phyloP scores from a whole-genome alignment of 2,329 filamentous ascomycete genomes.

The Fonsecaea monophora region DNA sequence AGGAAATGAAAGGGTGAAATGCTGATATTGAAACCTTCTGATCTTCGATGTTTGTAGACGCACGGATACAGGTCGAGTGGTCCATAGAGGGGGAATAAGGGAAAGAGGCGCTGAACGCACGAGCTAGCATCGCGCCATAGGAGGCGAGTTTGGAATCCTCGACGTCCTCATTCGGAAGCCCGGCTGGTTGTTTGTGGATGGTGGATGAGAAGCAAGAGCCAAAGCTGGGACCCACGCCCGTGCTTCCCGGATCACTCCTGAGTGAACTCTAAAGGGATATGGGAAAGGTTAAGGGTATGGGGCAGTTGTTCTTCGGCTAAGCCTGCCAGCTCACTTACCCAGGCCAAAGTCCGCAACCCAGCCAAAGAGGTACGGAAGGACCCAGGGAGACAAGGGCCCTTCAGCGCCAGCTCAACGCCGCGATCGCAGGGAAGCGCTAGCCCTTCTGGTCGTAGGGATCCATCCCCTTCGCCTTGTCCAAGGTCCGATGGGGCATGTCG shows the following conservation, averaged over 20 bases:
- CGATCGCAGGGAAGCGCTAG: slow-evolving; percentile 15
- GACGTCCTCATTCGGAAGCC: slow-evolving; percentile 33
- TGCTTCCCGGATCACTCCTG: slow-evolving; percentile 18
- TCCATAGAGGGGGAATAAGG: slow-evolving; percentile 13
- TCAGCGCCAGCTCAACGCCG: slow-evolving; percentile 11
- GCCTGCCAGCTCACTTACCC: slow-evolving; percentile 15
- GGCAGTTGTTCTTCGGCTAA: slow-evolving; percentile 16
- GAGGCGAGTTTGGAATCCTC: slow-evolving; percentile 28
- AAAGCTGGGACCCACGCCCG: slow-evolving; percentile 24
- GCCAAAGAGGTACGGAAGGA: slow-evolving; percentile 14
- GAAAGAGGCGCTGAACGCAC: slow-evolving; percentile 32
- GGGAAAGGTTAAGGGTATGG: slow-evolving; percentile 17
- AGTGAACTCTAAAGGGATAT: slow-evolving; percentile 17
- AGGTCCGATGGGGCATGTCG: slow-evolving; percentile 17
- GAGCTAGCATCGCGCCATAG: slow-evolving; percentile 35
- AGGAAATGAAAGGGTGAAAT: neutral
- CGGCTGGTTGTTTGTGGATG: slow-evolving; percentile 25
- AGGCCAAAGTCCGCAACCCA: slow-evolving; percentile 17
- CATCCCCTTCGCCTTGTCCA: slow-evolving; percentile 19
- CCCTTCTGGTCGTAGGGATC: slow-evolving; percentile 14
- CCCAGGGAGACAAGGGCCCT: slow-evolving; percentile 3
- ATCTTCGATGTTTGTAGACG: neutral
- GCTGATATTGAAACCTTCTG: neutral
- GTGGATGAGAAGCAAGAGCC: slow-evolving; percentile 23
- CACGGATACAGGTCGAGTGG: neutral